These are phyloP conservation scores for Chrysoporthe austroafricana DNA, from an alignment of 2,329 filamentous ascomycete genomes.

Conservation along the genomic window DNA sequence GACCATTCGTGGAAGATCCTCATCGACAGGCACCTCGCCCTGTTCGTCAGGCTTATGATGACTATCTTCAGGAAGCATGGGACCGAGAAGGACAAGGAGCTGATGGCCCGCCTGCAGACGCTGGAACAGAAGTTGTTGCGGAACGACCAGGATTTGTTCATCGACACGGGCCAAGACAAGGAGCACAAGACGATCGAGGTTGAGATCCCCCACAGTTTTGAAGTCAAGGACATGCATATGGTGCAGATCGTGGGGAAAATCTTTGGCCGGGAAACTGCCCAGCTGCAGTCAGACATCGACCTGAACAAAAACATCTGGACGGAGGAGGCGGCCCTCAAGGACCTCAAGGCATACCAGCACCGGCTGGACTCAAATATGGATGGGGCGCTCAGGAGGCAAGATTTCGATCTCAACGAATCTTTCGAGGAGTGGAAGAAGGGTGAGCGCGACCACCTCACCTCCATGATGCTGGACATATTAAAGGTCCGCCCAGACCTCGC, in stretches of 20 bases:
- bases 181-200: conserved; percentile 77
- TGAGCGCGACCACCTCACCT: conserved; percentile 84
- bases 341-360: conserved; percentile 92
- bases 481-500: conserved; percentile 84
- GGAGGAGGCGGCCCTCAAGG: conserved; percentile 84
- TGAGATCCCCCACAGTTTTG: conserved; percentile 80
- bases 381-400: conserved; percentile 77
- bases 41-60: conserved; percentile 87
- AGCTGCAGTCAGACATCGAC: conserved; percentile 88
- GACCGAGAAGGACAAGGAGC: conserved; percentile 82
- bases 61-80: conserved; percentile 81
- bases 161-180: conserved; percentile 61
- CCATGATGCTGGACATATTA: conserved; percentile 91
- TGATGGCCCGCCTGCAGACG: conserved; percentile 75
- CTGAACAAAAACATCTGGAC: conserved; percentile 82
- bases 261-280: conserved; percentile 77
- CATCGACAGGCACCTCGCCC: conserved; percentile 90
- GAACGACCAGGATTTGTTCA: conserved; percentile 86
- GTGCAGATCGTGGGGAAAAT: conserved; percentile 86
- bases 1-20: conserved; percentile 91
- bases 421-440: conserved; percentile 90
- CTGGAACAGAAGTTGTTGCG: conserved; percentile 93
- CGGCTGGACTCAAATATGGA: conserved; percentile 80
- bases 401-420: conserved; percentile 88
- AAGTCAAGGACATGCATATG: conserved; percentile 96